Evolutionary conservation across 306 rosid species (phyloP).

Genomic region (Prunus fruticosa): DNA sequence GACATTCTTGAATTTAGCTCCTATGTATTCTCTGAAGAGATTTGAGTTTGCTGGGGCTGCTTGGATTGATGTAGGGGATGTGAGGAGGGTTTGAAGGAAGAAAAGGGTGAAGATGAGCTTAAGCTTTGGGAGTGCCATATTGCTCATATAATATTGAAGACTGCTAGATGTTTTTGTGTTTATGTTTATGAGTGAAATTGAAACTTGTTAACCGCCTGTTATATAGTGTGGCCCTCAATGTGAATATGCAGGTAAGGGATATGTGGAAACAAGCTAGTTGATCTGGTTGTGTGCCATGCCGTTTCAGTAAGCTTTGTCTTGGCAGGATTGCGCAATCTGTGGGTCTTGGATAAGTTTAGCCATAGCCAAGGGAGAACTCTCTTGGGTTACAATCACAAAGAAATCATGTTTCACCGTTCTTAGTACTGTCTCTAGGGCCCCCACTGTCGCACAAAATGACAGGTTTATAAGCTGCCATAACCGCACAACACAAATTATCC

Average conservation of each 20-base stretch:
- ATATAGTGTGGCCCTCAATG: background rate
- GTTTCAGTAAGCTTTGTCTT: background rate
- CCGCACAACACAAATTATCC: too few species aligned
- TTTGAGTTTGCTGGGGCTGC: conserved; percentile 33
- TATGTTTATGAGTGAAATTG: background rate
- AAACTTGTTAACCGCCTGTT: background rate
- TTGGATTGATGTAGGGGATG: conserved; percentile 15
- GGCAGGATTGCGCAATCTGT: background rate
- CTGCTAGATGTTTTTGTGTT: background rate
- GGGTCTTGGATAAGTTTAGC: too few species aligned
- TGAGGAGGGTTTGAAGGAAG: conserved; percentile 28
- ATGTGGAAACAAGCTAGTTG: background rate
- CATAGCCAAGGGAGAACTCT: too few species aligned
- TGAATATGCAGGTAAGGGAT: background rate
- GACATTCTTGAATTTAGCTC: conserved; percentile 65
- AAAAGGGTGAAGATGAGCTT: conserved; percentile 28
- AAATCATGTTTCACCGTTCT: too few species aligned
- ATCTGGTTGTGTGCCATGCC: background rate
- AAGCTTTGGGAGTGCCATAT: conserved; percentile 30
- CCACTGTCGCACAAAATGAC: too few species aligned
- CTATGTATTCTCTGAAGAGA: conserved; percentile 72
- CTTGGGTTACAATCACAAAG: too few species aligned
- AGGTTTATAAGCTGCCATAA: too few species aligned
- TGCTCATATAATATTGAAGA: background rate
- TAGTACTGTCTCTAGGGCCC: too few species aligned